Conservation (phyloP, 1,139 yeast genomes). For the Diutina rugosa region DNA sequence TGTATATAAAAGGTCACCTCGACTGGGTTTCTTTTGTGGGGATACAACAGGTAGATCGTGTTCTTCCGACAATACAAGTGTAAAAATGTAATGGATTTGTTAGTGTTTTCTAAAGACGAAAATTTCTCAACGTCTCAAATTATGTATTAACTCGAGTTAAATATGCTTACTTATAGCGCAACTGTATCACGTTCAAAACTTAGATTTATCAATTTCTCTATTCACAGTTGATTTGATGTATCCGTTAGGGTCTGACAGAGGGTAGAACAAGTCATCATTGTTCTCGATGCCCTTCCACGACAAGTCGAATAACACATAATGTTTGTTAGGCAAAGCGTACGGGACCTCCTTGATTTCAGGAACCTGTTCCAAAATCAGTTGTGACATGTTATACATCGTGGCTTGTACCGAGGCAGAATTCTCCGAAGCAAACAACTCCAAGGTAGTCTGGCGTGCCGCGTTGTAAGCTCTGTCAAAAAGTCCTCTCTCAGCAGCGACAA, state of each 20-base stretch:
- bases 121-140: neutral
- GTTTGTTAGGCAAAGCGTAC: conserved; percentile 80
- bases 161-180: neutral
- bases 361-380: conserved; percentile 48
- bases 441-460: conserved; percentile 53
- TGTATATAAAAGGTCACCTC: neutral
- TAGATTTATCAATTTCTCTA: conserved; percentile 29
- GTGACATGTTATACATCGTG: conserved; percentile 87
- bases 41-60: neutral
- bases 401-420: conserved; percentile 90
- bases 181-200: conserved; percentile 18
- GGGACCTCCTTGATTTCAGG: conserved; percentile 49
- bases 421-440: conserved; percentile 71
- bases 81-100: neutral
- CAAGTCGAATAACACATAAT: conserved; percentile 68
- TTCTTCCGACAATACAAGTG: neutral
- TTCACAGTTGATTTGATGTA: conserved; percentile 77
- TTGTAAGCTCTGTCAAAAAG: conserved; percentile 50
- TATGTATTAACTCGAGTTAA: neutral
- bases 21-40: neutral
- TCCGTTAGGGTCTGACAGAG: conserved; percentile 88
- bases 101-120: neutral
- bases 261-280: conserved; percentile 76
- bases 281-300: conserved; percentile 74
- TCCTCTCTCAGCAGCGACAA: conserved; percentile 44